Conservation (phyloP, 192 early-diverging fungal species). For the Backusella tarrabulga region DNA sequence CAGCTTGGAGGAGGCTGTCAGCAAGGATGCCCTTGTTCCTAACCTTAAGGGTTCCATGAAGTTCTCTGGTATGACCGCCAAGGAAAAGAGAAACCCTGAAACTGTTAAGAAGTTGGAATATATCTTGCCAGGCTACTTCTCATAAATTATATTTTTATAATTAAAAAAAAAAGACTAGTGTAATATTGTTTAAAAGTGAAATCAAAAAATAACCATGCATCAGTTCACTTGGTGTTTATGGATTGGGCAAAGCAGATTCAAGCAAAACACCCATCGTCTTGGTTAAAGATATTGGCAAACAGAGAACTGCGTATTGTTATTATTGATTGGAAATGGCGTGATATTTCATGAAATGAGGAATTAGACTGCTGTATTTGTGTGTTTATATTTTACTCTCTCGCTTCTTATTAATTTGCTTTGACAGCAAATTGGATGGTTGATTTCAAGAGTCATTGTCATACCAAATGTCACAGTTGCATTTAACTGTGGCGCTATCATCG, state of each 20-base stretch:
- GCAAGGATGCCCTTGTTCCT: conserved; percentile 49
- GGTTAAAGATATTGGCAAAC: too few species aligned
- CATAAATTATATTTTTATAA: background rate
- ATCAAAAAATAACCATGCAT: too few species aligned
- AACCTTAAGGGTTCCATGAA: conserved; percentile 80
- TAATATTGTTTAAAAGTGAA: background rate
- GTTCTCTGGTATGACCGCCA: conserved; percentile 81
- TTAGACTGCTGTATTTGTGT: too few species aligned
- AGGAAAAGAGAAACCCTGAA: conserved; percentile 68
- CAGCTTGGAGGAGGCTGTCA: conserved; percentile 63
- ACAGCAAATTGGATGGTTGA: too few species aligned
- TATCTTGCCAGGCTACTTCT: conserved; percentile 79
- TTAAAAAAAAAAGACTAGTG: background rate
- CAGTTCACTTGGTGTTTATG: background rate
- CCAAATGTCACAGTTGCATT: too few species aligned
- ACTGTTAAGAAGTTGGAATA: conserved; percentile 78
- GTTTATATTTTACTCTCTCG: too few species aligned
- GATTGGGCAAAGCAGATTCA: background rate
- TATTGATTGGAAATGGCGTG: background rate
- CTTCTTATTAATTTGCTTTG: too few species aligned
- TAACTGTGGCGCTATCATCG: too few species aligned
- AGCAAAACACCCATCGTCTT: too few species aligned
- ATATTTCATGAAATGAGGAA: too few species aligned
- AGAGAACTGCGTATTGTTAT: background rate
- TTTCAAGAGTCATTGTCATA: too few species aligned